A percentile compares a stretch with the other conserved stretches of the same genome.
These are phyloP conservation scores for Skeletonema potamos DNA, from an alignment of 108 stramenopile species.

Conservation along the genomic window DNA sequence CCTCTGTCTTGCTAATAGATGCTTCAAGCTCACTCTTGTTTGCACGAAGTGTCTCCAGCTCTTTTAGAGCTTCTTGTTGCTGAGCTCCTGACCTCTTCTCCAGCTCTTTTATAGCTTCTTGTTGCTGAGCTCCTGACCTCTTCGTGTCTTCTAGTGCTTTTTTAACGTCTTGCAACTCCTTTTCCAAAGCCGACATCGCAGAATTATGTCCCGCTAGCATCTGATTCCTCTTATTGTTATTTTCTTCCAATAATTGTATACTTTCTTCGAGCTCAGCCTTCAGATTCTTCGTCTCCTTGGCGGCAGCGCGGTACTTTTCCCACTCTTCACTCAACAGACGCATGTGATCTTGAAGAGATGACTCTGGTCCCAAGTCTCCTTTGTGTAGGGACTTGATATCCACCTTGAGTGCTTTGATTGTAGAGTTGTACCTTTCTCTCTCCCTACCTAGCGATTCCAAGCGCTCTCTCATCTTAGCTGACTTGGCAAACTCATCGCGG, in stretches of 20 bases:
- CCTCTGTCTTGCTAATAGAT: conserved; percentile 19
- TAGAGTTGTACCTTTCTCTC: conserved; percentile 46
- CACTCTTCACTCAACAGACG: conserved; percentile 35
- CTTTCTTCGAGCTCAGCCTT: conserved; percentile 28
- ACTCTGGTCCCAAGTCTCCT: conserved; percentile 25
- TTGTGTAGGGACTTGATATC: conserved; percentile 33
- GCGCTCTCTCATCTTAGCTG: conserved; percentile 15
- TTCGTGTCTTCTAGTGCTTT: not conserved
- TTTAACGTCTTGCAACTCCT: conserved; percentile 18
- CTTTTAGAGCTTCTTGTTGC: not conserved
- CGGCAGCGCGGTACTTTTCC: conserved; percentile 5
- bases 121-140: too few species aligned
- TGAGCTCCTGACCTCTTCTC: too few species aligned
- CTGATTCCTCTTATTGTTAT: conserved; percentile 20
- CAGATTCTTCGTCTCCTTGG: conserved; percentile 15
- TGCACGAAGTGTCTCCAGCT: conserved; percentile 17
- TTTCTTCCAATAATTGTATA: conserved; percentile 10
- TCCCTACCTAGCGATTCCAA: conserved; percentile 21
- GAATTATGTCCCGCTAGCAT: conserved; percentile 12
- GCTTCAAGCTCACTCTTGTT: conserved; percentile 23
- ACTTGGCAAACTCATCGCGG: conserved; percentile 9
- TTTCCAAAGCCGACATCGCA: conserved; percentile 11
- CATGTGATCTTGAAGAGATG: conserved; percentile 48
- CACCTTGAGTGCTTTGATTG: conserved; percentile 44
- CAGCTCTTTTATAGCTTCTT: conserved; percentile 6